Evolutionary conservation across 176 grass and related monocot genomes (phyloP).

Genomic region (Saccharum spontaneum): DNA sequence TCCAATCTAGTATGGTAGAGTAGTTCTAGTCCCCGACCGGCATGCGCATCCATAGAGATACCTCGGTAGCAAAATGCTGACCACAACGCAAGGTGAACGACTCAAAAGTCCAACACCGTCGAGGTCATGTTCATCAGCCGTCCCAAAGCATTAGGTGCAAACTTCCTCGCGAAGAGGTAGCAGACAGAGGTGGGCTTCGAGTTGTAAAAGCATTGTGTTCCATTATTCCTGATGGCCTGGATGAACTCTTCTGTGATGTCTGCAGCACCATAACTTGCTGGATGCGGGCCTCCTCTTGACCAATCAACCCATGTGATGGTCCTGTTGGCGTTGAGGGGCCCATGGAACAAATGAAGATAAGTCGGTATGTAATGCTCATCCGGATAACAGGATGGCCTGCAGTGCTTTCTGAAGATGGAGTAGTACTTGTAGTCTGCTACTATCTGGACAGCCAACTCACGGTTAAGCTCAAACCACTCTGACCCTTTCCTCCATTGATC

Average conservation of each 20-base stretch:
- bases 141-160: conserved; percentile 77
- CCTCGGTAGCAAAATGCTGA: background rate
- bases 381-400: conserved; percentile 75
- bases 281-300: conserved; percentile 88
- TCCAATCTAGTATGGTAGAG: conserved; percentile 27
- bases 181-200: conserved; percentile 56
- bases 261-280: conserved; percentile 66
- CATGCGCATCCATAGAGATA: conserved; percentile 1
- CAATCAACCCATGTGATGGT: conserved; percentile 90
- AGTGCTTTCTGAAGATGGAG: conserved; percentile 65
- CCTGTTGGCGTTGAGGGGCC: conserved; percentile 67
- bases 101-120: conserved; percentile 63
- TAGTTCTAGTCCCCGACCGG: conserved; percentile 24
- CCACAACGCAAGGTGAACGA: background rate
- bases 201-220: conserved; percentile 64
- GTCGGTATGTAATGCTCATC: conserved; percentile 94
- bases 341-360: conserved; percentile 71
- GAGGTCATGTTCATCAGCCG: conserved; percentile 73
- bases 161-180: conserved; percentile 84
- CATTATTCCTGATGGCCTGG: conserved; percentile 79
- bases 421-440: conserved; percentile 76
- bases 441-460: conserved; percentile 59
- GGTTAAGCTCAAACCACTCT: conserved; percentile 82
- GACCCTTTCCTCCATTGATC: conserved; percentile 79
- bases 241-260: conserved; percentile 59